Evolutionary conservation across 768 basidiomycete species (phyloP), one percentile per base, ranked within the genome.

Genomic region (Termitomyces heimii): DNA sequence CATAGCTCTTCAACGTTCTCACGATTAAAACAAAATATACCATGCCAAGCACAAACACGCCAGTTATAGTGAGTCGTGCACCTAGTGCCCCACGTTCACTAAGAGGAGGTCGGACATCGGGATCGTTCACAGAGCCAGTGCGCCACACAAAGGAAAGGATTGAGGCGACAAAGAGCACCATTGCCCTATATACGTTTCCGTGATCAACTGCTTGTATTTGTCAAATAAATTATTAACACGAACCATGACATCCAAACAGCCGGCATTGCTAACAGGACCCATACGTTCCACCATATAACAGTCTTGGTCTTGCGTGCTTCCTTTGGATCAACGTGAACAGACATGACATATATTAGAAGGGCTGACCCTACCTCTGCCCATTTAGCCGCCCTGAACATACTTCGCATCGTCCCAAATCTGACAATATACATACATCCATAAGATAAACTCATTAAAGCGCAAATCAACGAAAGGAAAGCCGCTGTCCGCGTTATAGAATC

Each of bases 361-460:
- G 28, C 2, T 47, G 9, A 20, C 14, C 67, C 24, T 63, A 86
- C 87, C 70, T 88, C 83, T 12, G 87, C 86, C 85, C 87, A 91
- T 55, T 79, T 77, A 8, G 83, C 82, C 1, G 88, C 88, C 56
- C 82, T 81, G 62, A 82, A 75, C 82, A 88, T 86, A 60, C 77
- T 86, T 43, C 80, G 77, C 88, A 91, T 90, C 1, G 79, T 82
- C 14, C 81, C 80, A 57, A 90, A 90, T 28, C 85, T 73, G 16
- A 90, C 74, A 16, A 86, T 89, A 68, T 86, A 90, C 55, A 87
- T 76, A 61, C 88, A 88, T 0, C 89, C 89, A 64, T 82, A 91
- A 3, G 79, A 79, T 22, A 90, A 71, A 61, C 86, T 88, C 81
- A 89, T 83, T 58, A 89, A 63, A 1, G 85, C 83, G 37, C 80